phyloP scores from a whole-genome alignment of 1,139 yeast genomes.

The Taiozyma onychis region DNA sequence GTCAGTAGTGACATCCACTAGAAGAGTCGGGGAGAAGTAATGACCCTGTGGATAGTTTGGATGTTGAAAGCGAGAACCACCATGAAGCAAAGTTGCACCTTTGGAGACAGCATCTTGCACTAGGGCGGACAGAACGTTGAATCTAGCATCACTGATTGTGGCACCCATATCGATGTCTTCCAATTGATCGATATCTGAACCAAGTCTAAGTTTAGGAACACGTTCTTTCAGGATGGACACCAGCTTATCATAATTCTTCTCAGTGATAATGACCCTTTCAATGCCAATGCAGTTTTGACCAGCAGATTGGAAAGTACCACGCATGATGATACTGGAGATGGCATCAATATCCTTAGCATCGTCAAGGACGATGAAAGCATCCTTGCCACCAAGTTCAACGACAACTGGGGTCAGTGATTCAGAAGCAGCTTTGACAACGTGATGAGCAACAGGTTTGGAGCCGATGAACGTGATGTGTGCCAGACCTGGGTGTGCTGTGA shows the following conservation, averaged over 20 bases:
- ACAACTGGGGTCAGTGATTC: slow-evolving; percentile 85
- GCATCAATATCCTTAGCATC: slow-evolving; percentile 52
- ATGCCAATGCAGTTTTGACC: slow-evolving; percentile 98
- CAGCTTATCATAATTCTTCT: slow-evolving; percentile 56
- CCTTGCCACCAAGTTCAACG: slow-evolving; percentile 94
- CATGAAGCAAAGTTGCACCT: slow-evolving; percentile 77
- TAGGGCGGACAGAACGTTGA: slow-evolving; percentile 57
- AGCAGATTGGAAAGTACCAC: slow-evolving; percentile 95
- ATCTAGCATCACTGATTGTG: slow-evolving; percentile 74
- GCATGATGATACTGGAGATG: slow-evolving; percentile 75
- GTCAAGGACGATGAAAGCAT: slow-evolving; percentile 80
- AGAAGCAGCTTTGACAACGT: slow-evolving; percentile 78
- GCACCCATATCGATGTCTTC: slow-evolving; percentile 96
- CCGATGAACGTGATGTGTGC: slow-evolving; percentile 93
- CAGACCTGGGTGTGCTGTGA: slow-evolving; percentile 77
- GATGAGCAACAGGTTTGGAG: slow-evolving; percentile 88
- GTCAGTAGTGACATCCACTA: slow-evolving; percentile 70
- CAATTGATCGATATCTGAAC: slow-evolving; percentile 86
- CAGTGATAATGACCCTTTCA: slow-evolving; percentile 82
- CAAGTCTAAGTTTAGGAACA: slow-evolving; percentile 61
- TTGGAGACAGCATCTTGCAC: slow-evolving; percentile 66
- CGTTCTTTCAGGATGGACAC: slow-evolving; percentile 51
- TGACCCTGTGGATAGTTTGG: slow-evolving; percentile 96
- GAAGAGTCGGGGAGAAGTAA: slow-evolving; percentile 82
- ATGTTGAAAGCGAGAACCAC: slow-evolving; percentile 75